Base-by-base conservation (phyloP, 2,329 filamentous ascomycete species). In the Pyrenophora seminiperda region DNA sequence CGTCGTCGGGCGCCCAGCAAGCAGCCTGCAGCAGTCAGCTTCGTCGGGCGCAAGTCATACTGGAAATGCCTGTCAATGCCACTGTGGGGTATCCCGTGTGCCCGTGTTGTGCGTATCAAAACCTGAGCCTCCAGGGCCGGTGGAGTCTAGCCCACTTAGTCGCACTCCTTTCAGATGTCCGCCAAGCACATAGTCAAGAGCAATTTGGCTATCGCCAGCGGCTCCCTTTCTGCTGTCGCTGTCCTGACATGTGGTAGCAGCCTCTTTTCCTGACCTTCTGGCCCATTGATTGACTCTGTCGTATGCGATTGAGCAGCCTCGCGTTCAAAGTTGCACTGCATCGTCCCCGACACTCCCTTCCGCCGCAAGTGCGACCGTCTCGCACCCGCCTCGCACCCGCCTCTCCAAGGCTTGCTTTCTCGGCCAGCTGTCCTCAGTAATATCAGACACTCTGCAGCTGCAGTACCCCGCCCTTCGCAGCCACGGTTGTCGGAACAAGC, bases 401-500 rank as follows among this genome's bases (percentile, higher is more conserved):
- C 36, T n/a, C 24, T 27, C 9, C 2, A 55, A 39, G 54, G 41
- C 48, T 54, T 51, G 56, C 57, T 18, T 44, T 53, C 50, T 53
- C 51, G 46, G 63, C 63, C 64, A 67, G 61, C 56, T 68, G 65
- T 57, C 63, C 63, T 64, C 51, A 58, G 54, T 52, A 49, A 41
- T 32, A 43, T 45, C 41, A 47, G 32, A 41, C 41, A 47, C 57
- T 50, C 61, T 63, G 58, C 56, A 51, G 57, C 50, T 58, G 58
- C 56, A 45, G 45, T 46, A 53, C 56, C 53, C 59, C 58, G 48
- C 59, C 41, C 31, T 45, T 33, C 27, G 54, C 46, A 48, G 33
- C 39, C 39, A 41, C 36, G 45, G 31, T 55, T 37, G 43, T 57
- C 45, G 36, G 51, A 31, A 34, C 59, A 60, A 65, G 54, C 61